A percentile compares a stretch with the other conserved stretches of the same genome.
phyloP scores from a whole-genome alignment of 805 yeast genomes.

The Deakozyma indianensis region DNA sequence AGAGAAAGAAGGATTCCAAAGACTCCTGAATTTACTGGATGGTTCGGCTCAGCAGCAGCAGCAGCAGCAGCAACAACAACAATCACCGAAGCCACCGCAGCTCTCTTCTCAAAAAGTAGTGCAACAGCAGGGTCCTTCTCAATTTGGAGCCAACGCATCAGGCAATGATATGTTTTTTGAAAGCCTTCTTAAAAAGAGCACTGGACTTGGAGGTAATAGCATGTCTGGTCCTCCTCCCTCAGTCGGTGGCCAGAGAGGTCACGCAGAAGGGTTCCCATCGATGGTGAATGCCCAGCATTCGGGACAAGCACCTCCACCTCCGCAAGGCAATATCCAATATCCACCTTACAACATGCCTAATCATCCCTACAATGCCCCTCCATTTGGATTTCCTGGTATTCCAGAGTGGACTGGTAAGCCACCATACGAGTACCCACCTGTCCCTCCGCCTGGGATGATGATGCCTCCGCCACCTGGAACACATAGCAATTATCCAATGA shows the following conservation, averaged over 20 bases:
- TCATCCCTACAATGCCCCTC: not conserved
- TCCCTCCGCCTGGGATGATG: conserved; percentile 4
- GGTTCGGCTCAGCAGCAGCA: not conserved
- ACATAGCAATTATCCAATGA: conserved; percentile 1
- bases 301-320: conserved; percentile 4
- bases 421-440: conserved; percentile 4
- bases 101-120: no score
- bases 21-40: not conserved
- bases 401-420: conserved; percentile 3
- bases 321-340: conserved; percentile 3
- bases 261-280: no score
- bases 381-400: conserved; percentile 1
- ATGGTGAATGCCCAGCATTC: conserved; percentile 3
- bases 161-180: conserved; percentile 6
- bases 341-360: not conserved
- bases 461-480: conserved; percentile 4
- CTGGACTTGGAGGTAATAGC: conserved; percentile 1
- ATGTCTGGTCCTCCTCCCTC: conserved; percentile 1
- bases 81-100: no score
- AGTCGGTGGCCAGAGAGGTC: not conserved
- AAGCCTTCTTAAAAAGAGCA: conserved; percentile 4
- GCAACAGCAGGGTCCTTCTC: no score
- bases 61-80: not conserved
- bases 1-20: not conserved
- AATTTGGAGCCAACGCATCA: conserved; percentile 2